Percentiles rank a stretch among this genome's conserved stretches.
These are phyloP conservation scores for Backusella tuberculispora DNA, from an alignment of 192 early-diverging fungal genomes.

Conservation along the genomic window DNA sequence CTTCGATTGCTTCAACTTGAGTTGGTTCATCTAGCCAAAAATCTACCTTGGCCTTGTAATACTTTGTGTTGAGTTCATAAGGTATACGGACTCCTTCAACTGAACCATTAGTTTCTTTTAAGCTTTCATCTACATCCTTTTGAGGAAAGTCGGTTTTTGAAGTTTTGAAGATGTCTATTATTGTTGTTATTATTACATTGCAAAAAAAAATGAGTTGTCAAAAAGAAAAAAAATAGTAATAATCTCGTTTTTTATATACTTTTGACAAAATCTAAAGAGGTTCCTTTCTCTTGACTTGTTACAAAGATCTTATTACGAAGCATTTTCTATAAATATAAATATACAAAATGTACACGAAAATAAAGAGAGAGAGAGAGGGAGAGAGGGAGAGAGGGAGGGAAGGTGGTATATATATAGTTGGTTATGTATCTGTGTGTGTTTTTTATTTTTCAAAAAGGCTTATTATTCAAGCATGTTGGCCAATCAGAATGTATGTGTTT, in stretches of 20 bases:
- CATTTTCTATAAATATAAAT: conserved; percentile 7
- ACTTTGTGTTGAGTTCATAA: conserved; percentile 65
- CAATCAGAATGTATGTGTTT: no score
- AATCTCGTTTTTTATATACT: conserved; percentile 40
- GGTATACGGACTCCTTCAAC: conserved; percentile 51
- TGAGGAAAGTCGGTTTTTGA: conserved; percentile 22
- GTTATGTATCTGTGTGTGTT: no score
- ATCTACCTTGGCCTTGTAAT: conserved; percentile 65
- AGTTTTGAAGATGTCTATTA: conserved; percentile 16
- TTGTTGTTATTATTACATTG: no score
- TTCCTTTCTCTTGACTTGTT: conserved; percentile 52
- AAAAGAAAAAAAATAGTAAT: neutral
- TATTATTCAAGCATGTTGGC: no score
- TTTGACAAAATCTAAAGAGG: conserved; percentile 55
- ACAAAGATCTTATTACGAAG: conserved; percentile 63
- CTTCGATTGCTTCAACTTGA: conserved; percentile 20
- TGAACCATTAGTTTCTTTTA: conserved; percentile 27
- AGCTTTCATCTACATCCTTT: conserved; percentile 5
- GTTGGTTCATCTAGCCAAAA: conserved; percentile 67
- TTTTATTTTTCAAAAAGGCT: no score
- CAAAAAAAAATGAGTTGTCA: neutral
- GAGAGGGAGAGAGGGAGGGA: neutral
- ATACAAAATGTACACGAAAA: neutral
- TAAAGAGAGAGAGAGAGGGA: neutral
- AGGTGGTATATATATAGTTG: no score